Base-by-base conservation (phyloP, 176 grass and related monocot species). In the Oryza glaberrima region DNA sequence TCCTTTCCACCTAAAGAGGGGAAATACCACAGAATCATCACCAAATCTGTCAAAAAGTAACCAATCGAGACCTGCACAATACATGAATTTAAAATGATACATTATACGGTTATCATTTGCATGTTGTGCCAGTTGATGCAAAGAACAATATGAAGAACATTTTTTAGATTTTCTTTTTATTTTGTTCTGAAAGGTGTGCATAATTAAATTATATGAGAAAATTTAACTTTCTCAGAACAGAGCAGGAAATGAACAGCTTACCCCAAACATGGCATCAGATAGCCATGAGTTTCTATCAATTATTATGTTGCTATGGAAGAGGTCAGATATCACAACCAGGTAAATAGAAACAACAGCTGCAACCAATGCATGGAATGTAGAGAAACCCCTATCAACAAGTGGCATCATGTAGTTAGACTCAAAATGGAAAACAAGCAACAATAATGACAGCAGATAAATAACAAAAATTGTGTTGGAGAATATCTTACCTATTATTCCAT, bases 1-100 rank as follows among this genome's bases (percentile, higher is more conserved):
- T 97, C 95, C 67, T 94, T 94, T 83, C 92, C 95, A 72, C 95
- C 92, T 90, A 97, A 89, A 22, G 81, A 89, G 58, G 92, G 95
- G 71, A 94, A 94, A 81, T 86, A 67, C 77, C 82, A 65, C 30
- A 94, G 47, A 63, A 97, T 94, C 90, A 93, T 94, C 15, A 36
- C 67, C 70, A 97, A 73, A 75, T 97, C 95, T 78, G 88, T 82
- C 36, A 94, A 72, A 66, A 97, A 94, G 52, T 97, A 97, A n/a
- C 94, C 92, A 78, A 94, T 72, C 1, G 90, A 97, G 12, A 88
- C 79, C 95, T 94, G 86, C 14, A 84, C 17, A 32, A 35, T 60
- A 71, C 1, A 48, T 3, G 38, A 79, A 73, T 11, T 73, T 26
- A 77, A 73, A 43, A 51, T 14, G 15, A 47, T 26, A 49, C 65